phyloP scores from a whole-genome alignment of 2,329 filamentous ascomycete species.

The Fusarium begoniae region DNA sequence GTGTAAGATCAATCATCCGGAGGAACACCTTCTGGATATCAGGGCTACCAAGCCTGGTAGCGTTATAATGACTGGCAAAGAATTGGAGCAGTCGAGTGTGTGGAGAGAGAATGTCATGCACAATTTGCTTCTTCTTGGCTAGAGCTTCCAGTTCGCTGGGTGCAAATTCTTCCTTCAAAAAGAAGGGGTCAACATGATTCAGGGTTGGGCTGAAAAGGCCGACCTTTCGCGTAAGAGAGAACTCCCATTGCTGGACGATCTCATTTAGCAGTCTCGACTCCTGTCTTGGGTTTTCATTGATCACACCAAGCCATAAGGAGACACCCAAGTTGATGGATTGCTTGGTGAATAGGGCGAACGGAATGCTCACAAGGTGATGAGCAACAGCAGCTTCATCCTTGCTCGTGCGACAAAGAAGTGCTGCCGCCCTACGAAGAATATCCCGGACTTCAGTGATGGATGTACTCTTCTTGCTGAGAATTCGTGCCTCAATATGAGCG shows the following conservation, averaged over 20 bases:
- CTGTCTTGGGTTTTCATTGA: slow-evolving; percentile 92
- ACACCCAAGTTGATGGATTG: slow-evolving; percentile 95
- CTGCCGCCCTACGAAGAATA: slow-evolving; percentile 84
- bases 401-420: slow-evolving; percentile 81
- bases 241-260: slow-evolving; percentile 91
- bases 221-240: slow-evolving; percentile 77
- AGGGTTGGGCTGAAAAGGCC: slow-evolving; percentile 83
- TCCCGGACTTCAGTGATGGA: slow-evolving; percentile 80
- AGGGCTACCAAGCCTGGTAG: slow-evolving; percentile 83
- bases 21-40: slow-evolving; percentile 85
- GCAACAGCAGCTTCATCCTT: slow-evolving; percentile 81
- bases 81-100: slow-evolving; percentile 89
- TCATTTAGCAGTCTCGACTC: slow-evolving; percentile 87
- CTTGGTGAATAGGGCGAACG: slow-evolving; percentile 92
- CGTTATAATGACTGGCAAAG: slow-evolving; percentile 93
- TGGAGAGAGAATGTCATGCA: slow-evolving; percentile 85
- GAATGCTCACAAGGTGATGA: slow-evolving; percentile 89
- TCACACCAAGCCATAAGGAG: slow-evolving; percentile 94
- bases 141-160: slow-evolving; percentile 84
- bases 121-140: slow-evolving; percentile 77
- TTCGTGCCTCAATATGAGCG: slow-evolving; percentile 75
- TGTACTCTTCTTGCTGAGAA: slow-evolving; percentile 74
- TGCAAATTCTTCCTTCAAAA: slow-evolving; percentile 89
- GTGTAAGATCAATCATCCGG: slow-evolving; percentile 80
- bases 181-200: slow-evolving; percentile 86